These are phyloP conservation scores for Ziziphus jujuba DNA, from an alignment of 306 rosid genomes.

Conservation along the genomic window DNA sequence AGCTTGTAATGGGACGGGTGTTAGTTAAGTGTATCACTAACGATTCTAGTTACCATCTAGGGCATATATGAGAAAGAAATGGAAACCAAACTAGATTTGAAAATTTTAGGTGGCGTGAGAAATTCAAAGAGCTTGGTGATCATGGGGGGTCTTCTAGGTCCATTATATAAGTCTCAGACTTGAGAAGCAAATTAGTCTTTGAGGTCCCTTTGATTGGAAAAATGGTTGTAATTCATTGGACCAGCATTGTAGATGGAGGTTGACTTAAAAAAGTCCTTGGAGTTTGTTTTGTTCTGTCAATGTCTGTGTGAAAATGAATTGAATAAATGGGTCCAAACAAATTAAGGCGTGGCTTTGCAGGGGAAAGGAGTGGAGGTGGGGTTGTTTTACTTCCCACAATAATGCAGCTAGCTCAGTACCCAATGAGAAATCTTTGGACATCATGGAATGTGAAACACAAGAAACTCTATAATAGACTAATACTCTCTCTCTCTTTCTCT, in stretches of 20 bases:
- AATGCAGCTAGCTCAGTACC: background rate
- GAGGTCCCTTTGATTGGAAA: background rate
- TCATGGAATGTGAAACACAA: conserved; percentile 27
- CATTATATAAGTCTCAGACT: too few relatives aligned
- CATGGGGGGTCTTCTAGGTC: too few relatives aligned
- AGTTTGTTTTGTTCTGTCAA: background rate
- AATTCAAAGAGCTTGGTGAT: too few relatives aligned
- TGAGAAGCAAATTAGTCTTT: too few relatives aligned
- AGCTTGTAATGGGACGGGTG: too few relatives aligned
- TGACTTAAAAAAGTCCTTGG: background rate
- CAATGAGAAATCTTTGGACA: background rate
- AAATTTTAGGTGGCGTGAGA: too few relatives aligned
- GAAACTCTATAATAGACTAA: background rate
- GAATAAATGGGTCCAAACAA: background rate
- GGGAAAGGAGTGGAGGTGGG: background rate
- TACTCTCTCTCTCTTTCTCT: background rate
- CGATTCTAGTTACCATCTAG: too few relatives aligned
- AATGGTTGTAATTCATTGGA: background rate
- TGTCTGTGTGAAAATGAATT: background rate
- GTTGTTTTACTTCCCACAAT: conserved; percentile 2
- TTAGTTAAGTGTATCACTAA: too few relatives aligned
- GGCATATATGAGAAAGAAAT: too few relatives aligned
- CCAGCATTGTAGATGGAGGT: background rate
- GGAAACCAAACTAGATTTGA: too few relatives aligned
- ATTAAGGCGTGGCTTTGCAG: too few relatives aligned